Conservation (phyloP, 2,329 filamentous ascomycete species). For the Atkinsonella hypoxylon region DNA sequence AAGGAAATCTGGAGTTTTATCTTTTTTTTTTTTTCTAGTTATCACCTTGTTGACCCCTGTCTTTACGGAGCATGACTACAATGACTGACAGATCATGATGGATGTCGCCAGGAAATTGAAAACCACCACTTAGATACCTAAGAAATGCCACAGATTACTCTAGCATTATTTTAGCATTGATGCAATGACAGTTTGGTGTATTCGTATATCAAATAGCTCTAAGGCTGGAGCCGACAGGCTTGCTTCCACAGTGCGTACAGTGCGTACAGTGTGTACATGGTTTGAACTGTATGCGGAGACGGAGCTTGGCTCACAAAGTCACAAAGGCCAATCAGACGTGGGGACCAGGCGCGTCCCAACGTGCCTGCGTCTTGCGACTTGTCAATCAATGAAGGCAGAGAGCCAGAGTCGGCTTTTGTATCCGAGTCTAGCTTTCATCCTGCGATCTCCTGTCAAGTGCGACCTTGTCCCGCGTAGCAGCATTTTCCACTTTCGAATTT, state of each 20-base stretch:
- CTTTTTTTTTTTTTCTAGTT: background rate
- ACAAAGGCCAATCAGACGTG: slow-evolving; percentile 15
- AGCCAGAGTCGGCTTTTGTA: background rate
- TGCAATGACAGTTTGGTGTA: no score
- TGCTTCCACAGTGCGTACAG: background rate
- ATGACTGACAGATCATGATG: background rate
- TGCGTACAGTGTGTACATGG: slow-evolving; percentile 6
- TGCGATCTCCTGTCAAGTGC: background rate
- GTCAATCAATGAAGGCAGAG: background rate
- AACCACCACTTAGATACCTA: background rate
- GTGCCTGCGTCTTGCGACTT: slow-evolving; percentile 7
- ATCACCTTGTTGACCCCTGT: background rate
- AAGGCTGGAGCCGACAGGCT: background rate
- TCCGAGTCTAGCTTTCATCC: background rate
- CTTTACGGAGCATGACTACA: background rate
- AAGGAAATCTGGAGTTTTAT: background rate
- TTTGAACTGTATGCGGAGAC: slow-evolving; percentile 10
- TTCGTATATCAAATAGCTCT: no score
- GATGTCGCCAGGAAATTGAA: background rate
- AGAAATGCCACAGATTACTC: no score
- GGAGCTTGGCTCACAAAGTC: background rate
- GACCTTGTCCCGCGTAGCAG: background rate
- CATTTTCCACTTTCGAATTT: background rate
- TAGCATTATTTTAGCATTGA: no score
- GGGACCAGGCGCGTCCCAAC: slow-evolving; percentile 15